phyloP scores from a whole-genome alignment of 2,329 filamentous ascomycete genomes.

The Tolypocladium ophioglossoides region DNA sequence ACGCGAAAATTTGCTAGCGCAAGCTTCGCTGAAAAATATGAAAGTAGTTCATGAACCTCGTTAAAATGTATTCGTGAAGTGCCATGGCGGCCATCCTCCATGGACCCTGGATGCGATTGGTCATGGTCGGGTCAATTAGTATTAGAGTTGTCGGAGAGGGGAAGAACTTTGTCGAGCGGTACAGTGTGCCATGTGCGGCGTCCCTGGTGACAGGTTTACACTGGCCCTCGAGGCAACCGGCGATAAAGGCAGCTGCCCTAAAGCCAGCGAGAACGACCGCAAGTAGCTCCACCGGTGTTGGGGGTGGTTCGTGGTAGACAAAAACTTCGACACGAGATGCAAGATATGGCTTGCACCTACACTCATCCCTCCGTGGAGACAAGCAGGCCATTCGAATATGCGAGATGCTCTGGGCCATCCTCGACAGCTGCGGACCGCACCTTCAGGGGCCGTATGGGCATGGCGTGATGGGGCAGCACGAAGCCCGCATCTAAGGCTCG shows the following conservation, averaged over 20 bases:
- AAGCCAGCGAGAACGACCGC: not conserved
- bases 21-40: slow-evolving; percentile 3
- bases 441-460: slow-evolving; percentile 25
- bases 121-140: not conserved
- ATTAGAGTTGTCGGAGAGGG: not conserved
- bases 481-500: slow-evolving; percentile 57
- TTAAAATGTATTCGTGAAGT: slow-evolving; percentile 4
- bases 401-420: slow-evolving; percentile 13
- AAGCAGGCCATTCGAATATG: slow-evolving; percentile 16
- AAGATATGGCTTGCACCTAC: not conserved
- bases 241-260: not conserved
- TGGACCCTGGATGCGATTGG: not conserved
- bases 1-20: slow-evolving; percentile 1
- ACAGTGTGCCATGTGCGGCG: not conserved
- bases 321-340: not conserved
- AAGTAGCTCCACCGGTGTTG: not conserved
- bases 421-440: slow-evolving; percentile 9
- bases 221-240: not conserved
- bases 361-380: slow-evolving; percentile 21
- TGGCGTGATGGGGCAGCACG: slow-evolving; percentile 29
- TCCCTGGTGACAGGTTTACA: not conserved
- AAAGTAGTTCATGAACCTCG: slow-evolving; percentile 6
- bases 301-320: not conserved
- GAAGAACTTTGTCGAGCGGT: not conserved
- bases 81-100: not conserved